Conservation (phyloP, 192 early-diverging fungal species). For the Coemansia aciculifera region DNA sequence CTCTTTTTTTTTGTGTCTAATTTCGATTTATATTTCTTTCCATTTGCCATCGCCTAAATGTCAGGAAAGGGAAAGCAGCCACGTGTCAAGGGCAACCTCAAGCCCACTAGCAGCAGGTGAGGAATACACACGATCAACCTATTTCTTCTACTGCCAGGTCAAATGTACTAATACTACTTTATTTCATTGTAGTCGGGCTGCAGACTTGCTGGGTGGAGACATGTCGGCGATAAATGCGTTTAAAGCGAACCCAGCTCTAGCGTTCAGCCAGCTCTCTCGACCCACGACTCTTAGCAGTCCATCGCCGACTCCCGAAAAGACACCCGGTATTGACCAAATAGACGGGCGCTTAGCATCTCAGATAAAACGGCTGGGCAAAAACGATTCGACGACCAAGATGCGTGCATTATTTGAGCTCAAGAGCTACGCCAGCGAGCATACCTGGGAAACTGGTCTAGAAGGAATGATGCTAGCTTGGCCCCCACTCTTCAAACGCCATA, state of each 20-base stretch:
- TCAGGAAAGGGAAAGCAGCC: conserved; percentile 59
- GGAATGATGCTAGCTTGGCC: conserved; percentile 51
- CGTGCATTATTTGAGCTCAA: conserved; percentile 85
- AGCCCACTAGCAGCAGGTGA: conserved; percentile 87
- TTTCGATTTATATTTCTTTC: background rate
- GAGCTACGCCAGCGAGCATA: conserved; percentile 56
- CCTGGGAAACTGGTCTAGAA: conserved; percentile 55
- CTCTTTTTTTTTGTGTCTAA: conserved; percentile 5
- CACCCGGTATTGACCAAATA: conserved; percentile 50
- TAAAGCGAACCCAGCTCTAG: conserved; percentile 58
- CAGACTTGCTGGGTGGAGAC: conserved; percentile 44
- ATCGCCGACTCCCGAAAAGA: conserved; percentile 11
- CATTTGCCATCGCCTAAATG: conserved; percentile 18
- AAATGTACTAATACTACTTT: background rate
- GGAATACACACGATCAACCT: background rate
- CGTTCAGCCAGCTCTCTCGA: conserved; percentile 70
- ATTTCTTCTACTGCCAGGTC: background rate
- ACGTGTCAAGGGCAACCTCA: conserved; percentile 80
- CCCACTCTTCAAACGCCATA: conserved; percentile 25
- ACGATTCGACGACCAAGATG: conserved; percentile 82
- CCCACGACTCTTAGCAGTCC: conserved; percentile 25
- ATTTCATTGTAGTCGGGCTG: conserved; percentile 30
- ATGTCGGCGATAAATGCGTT: conserved; percentile 49
- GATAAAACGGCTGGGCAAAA: conserved; percentile 83
- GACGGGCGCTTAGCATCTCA: conserved; percentile 69